phyloP scores from a whole-genome alignment of 2,329 filamentous ascomycete genomes.

The Claviceps quebecensis region DNA sequence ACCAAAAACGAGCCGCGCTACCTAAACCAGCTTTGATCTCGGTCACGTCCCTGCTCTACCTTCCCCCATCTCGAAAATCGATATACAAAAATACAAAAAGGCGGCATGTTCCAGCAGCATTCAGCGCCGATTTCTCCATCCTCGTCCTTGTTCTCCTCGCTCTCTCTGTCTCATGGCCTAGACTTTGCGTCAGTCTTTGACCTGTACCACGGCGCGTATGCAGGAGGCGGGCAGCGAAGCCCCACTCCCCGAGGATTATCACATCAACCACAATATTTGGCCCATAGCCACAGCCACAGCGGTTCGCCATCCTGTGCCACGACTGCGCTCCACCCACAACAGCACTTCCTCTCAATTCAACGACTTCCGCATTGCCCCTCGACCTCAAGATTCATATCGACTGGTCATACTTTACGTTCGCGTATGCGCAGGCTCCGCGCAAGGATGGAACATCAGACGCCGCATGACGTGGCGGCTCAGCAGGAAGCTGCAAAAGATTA shows the following conservation, averaged over 20 bases:
- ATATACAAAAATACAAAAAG: not conserved
- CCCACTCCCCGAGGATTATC: slow-evolving; percentile 5
- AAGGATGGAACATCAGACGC: slow-evolving; percentile 21
- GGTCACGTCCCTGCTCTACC: not conserved
- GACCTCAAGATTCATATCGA: slow-evolving; percentile 4
- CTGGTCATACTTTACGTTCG: slow-evolving; percentile 5
- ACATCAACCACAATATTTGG: slow-evolving; percentile 5
- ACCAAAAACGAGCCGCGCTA: not conserved
- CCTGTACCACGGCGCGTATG: slow-evolving; percentile 7
- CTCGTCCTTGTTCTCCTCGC: slow-evolving; percentile 20
- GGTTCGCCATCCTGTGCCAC: slow-evolving; percentile 5
- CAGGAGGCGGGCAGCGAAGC: slow-evolving; percentile 3
- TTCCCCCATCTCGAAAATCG: not conserved
- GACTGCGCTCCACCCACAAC: slow-evolving; percentile 5
- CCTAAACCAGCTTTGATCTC: not conserved
- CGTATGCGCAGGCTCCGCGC: slow-evolving; percentile 8
- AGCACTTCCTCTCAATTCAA: slow-evolving; percentile 5
- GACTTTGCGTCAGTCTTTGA: slow-evolving; percentile 11
- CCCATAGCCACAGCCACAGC: slow-evolving; percentile 4
- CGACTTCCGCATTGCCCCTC: slow-evolving; percentile 2
- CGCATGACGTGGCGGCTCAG: slow-evolving; percentile 40
- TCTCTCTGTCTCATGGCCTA: slow-evolving; percentile 24
- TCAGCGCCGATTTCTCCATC: slow-evolving; percentile 33
- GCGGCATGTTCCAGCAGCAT: slow-evolving; percentile 42
- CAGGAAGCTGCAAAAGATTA: slow-evolving; percentile 47